phyloP scores from a whole-genome alignment of 2,329 filamentous ascomycete genomes.

The Grosmannia penicillata region DNA sequence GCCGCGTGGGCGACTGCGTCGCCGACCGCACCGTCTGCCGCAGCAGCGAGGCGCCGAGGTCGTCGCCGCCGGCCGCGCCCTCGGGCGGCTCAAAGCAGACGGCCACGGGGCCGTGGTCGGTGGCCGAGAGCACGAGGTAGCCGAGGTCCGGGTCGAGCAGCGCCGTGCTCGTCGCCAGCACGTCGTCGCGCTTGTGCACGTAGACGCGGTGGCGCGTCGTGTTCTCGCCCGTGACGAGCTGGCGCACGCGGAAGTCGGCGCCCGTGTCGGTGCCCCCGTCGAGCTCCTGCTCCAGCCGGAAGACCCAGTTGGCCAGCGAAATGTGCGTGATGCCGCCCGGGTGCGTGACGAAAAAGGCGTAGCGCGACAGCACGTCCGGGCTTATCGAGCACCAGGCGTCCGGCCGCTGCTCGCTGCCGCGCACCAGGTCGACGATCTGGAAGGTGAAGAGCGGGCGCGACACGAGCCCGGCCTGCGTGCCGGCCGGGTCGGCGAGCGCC shows the following conservation, averaged over 20 bases:
- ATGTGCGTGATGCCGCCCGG: constrained; percentile 44
- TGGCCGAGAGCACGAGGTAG: constrained; percentile 47
- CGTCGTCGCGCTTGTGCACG: constrained; percentile 32
- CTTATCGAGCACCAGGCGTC: constrained; percentile 51
- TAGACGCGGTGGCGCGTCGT: constrained; percentile 41
- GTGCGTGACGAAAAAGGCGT: constrained; percentile 48
- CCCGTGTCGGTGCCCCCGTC: constrained; percentile 39
- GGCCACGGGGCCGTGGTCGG: constrained; percentile 40
- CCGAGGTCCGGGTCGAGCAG: constrained; percentile 48
- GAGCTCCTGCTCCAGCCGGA: constrained; percentile 47
- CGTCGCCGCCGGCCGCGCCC: constrained; percentile 30
- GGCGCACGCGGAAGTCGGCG: constrained; percentile 45
- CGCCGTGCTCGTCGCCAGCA: constrained; percentile 37
- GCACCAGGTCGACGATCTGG: constrained; percentile 47
- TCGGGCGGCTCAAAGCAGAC: constrained; percentile 47
- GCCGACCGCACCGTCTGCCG: constrained; percentile 21
- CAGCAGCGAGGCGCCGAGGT: constrained; percentile 17
- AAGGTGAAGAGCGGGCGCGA: constrained; percentile 41
- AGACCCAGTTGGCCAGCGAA: constrained; percentile 48
- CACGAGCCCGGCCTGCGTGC: too few species aligned
- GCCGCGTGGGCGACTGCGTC: constrained; percentile 12
- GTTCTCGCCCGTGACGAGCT: constrained; percentile 43
- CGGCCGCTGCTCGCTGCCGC: constrained; percentile 35
- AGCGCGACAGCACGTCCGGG: constrained; percentile 43
- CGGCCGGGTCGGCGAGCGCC: too few species aligned